phyloP scores from a whole-genome alignment of 1,284 basidiomycete species.

The Ceratobasidium sp. region DNA sequence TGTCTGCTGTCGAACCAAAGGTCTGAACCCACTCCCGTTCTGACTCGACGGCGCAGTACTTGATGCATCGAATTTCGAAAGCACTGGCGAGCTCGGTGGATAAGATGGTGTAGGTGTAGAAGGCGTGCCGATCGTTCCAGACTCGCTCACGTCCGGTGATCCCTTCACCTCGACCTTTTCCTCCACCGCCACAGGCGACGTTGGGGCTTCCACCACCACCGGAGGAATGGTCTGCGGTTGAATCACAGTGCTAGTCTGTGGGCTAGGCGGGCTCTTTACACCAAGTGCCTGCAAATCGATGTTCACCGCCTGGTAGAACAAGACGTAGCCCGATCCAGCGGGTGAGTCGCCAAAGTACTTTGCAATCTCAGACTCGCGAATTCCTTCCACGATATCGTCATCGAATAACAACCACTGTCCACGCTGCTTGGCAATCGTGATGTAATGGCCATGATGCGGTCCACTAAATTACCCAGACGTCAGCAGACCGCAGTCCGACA shows the following conservation, averaged over 20 bases:
- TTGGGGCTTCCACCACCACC: slow-evolving; percentile 32
- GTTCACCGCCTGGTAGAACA: slow-evolving; percentile 96
- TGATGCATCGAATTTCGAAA: slow-evolving; percentile 19
- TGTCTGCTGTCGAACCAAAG: slow-evolving; percentile 2
- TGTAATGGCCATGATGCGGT: slow-evolving; percentile 96
- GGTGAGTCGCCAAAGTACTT: slow-evolving; percentile 94
- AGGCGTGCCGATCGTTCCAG: slow-evolving; percentile 34
- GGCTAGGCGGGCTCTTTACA: slow-evolving; percentile 54
- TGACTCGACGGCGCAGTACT: slow-evolving; percentile 34
- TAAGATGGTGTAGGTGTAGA: slow-evolving; percentile 30
- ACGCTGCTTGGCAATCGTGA: slow-evolving; percentile 90
- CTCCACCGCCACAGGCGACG: slow-evolving; percentile 3
- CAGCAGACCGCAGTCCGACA: slow-evolving; percentile 22
- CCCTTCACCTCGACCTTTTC: slow-evolving; percentile 8
- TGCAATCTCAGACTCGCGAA: slow-evolving; percentile 89
- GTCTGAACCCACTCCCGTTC: slow-evolving; percentile 24
- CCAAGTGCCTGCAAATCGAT: slow-evolving; percentile 78
- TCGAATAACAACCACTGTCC: slow-evolving; percentile 93
- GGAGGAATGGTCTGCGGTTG: slow-evolving; percentile 19
- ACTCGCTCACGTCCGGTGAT: slow-evolving; percentile 33
- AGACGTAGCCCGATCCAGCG: slow-evolving; percentile 89
- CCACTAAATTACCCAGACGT: slow-evolving; percentile 66
- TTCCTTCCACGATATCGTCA: slow-evolving; percentile 89
- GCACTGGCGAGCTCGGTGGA: slow-evolving; percentile 33
- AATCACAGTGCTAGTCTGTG: slow-evolving; percentile 45